A percentile compares a stretch with the other conserved stretches of the same genome.
Evolutionary conservation across 441 rosid species (phyloP).

Genomic region (Gossypium trilobum): DNA sequence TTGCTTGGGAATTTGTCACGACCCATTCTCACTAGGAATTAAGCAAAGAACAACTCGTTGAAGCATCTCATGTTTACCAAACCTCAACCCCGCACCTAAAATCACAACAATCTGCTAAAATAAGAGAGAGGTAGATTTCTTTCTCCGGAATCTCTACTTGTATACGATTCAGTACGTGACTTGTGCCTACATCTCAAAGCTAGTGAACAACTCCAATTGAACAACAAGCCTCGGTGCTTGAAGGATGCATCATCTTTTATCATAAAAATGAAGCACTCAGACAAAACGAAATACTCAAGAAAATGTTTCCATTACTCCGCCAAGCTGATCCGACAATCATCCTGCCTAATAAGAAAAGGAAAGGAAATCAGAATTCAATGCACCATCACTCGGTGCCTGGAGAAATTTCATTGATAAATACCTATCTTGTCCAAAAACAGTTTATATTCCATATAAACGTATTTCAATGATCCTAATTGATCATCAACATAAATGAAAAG

Average conservation of each 20-base stretch:
- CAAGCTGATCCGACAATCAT: slow-evolving; percentile 1
- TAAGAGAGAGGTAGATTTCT: neutral
- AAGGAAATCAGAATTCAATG: neutral
- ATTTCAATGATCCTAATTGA: neutral
- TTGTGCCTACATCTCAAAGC: slow-evolving; percentile 6
- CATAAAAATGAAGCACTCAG: neutral
- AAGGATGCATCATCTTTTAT: neutral
- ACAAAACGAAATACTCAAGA: no score
- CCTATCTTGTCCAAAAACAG: neutral
- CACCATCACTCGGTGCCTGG: neutral
- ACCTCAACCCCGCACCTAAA: neutral
- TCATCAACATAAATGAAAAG: neutral
- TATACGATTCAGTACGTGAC: neutral
- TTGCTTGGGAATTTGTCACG: slow-evolving; percentile 3
- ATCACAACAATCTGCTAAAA: neutral
- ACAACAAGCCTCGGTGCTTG: neutral
- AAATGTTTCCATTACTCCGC: no score
- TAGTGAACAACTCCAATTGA: neutral
- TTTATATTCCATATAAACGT: neutral
- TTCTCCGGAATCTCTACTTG: neutral
- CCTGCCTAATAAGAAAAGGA: slow-evolving; percentile 11
- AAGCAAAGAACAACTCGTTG: slow-evolving; percentile 4
- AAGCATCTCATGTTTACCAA: slow-evolving; percentile 3
- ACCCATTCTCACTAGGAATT: slow-evolving; percentile 20
- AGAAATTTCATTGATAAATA: neutral